phyloP scores from a whole-genome alignment of 768 basidiomycete genomes.

The Suillus sp. region DNA sequence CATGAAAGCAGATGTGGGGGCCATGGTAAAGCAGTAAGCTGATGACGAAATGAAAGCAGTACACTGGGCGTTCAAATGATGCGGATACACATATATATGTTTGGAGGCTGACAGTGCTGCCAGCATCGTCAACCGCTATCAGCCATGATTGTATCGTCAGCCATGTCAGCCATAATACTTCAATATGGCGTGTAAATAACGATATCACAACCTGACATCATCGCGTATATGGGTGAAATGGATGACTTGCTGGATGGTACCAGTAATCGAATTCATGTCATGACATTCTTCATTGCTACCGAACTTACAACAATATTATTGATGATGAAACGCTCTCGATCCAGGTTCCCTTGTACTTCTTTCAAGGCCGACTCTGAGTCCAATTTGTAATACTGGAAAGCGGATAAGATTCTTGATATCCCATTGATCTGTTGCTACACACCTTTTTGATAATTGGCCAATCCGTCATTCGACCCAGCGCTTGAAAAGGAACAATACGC shows the following conservation, averaged over 20 bases:
- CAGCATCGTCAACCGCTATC: neutral
- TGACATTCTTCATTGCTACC: slow-evolving; percentile 80
- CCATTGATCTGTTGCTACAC: slow-evolving; percentile 17
- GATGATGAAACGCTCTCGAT: slow-evolving; percentile 44
- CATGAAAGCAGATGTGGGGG: neutral
- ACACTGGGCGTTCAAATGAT: neutral
- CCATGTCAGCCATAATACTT: neutral
- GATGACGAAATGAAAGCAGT: neutral
- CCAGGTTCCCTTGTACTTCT: slow-evolving; percentile 35
- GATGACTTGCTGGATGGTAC: neutral
- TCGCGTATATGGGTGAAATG: neutral
- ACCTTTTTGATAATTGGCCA: slow-evolving; percentile 80
- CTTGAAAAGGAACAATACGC: slow-evolving; percentile 47
- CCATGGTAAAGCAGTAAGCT: neutral
- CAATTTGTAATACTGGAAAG: slow-evolving; percentile 69
- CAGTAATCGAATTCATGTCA: slow-evolving; percentile 19
- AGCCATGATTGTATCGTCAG: neutral
- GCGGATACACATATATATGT: neutral
- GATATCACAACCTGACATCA: neutral
- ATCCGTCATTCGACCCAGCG: slow-evolving; percentile 56
- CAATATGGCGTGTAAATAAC: neutral
- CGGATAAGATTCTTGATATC: neutral
- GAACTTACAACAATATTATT: slow-evolving; percentile 74
- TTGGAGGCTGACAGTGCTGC: neutral
- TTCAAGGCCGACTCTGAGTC: slow-evolving; percentile 50